Conservation (phyloP, 805 yeast species). For the Saccharomycopsis vini region DNA sequence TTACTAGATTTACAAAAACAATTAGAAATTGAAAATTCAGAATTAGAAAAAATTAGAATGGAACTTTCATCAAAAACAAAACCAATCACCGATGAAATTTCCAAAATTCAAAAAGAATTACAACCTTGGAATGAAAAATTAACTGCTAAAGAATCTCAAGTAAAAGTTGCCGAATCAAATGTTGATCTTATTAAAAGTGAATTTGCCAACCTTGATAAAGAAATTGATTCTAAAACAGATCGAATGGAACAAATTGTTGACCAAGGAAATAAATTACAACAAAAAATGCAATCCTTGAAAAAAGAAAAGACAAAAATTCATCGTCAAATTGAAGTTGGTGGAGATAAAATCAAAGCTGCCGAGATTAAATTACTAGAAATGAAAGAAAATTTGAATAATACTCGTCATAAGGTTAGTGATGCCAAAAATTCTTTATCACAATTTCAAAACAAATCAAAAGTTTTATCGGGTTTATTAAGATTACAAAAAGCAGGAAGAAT, state of each 20-base stretch:
- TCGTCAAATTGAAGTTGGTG: slow-evolving; percentile 52
- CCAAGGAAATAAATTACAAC: slow-evolving; percentile 42
- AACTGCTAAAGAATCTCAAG: slow-evolving; percentile 51
- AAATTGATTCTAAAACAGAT: slow-evolving; percentile 35
- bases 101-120: slow-evolving; percentile 48
- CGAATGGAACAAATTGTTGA: slow-evolving; percentile 37
- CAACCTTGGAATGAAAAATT: slow-evolving; percentile 79
- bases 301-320: slow-evolving; percentile 40
- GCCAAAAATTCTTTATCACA: slow-evolving; percentile 51
- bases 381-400: slow-evolving; percentile 41
- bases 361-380: slow-evolving; percentile 40
- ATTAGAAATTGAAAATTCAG: slow-evolving; percentile 43
- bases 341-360: slow-evolving; percentile 44
- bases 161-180: slow-evolving; percentile 56
- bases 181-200: slow-evolving; percentile 50
- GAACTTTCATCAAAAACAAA: slow-evolving; percentile 69
- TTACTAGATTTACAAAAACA: slow-evolving; percentile 34
- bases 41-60: slow-evolving; percentile 54
- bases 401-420: slow-evolving; percentile 57
- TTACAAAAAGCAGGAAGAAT: slow-evolving; percentile 76
- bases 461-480: slow-evolving; percentile 57
- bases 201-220: slow-evolving; percentile 33
- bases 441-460: slow-evolving; percentile 62
- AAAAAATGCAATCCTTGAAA: slow-evolving; percentile 35
- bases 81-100: slow-evolving; percentile 56